Evolutionary conservation across 495 filamentous ascomycete genomes (phyloP).

Genomic region (Lasiosphaeria hispida): DNA sequence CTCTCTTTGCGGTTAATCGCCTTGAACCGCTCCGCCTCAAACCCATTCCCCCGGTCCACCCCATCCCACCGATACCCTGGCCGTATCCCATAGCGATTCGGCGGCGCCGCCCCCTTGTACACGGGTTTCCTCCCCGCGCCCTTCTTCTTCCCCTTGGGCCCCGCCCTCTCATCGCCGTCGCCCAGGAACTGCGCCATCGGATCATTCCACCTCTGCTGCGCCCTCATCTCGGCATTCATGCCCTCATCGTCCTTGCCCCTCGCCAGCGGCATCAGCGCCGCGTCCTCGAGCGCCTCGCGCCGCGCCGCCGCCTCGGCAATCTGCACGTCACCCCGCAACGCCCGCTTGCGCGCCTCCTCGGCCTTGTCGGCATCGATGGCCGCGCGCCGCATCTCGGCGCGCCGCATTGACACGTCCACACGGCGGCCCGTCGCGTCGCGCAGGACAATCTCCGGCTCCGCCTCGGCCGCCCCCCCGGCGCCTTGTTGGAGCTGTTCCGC

Average conservation of each 20-base stretch:
- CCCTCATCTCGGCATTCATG: conserved; percentile 79
- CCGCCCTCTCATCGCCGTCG: conserved; percentile 19
- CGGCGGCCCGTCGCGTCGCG: conserved; percentile 89
- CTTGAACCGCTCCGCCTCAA: conserved; percentile 92
- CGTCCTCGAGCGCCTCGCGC: conserved; percentile 67
- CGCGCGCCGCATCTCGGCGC: conserved; percentile 75
- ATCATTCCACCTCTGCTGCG: conserved; percentile 82
- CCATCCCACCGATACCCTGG: conserved; percentile 97
- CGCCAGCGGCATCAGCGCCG: conserved; percentile 75
- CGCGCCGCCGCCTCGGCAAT: conserved; percentile 50
- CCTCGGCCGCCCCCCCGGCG: conserved; percentile 24
- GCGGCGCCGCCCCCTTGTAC: conserved; percentile 75
- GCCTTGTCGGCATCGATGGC: conserved; percentile 68
- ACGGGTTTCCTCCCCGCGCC: conserved; percentile 55
- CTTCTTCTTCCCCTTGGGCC: conserved; percentile 33
- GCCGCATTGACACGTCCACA: conserved; percentile 85
- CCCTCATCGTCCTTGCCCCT: conserved; percentile 75
- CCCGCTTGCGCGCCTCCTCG: conserved; percentile 58
- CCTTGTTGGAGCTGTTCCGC: conserved; percentile 18
- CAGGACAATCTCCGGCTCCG: conserved; percentile 76
- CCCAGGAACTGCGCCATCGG: conserved; percentile 81
- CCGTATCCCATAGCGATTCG: conserved; percentile 92
- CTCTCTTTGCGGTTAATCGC: conserved; percentile 73
- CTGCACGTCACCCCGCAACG: conserved; percentile 83
- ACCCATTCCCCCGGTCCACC: conserved; percentile 90